Evolutionary conservation across 495 filamentous ascomycete species (phyloP), one percentile per base, ranked within the genome.

Genomic region (Haplographium delicatum): DNA sequence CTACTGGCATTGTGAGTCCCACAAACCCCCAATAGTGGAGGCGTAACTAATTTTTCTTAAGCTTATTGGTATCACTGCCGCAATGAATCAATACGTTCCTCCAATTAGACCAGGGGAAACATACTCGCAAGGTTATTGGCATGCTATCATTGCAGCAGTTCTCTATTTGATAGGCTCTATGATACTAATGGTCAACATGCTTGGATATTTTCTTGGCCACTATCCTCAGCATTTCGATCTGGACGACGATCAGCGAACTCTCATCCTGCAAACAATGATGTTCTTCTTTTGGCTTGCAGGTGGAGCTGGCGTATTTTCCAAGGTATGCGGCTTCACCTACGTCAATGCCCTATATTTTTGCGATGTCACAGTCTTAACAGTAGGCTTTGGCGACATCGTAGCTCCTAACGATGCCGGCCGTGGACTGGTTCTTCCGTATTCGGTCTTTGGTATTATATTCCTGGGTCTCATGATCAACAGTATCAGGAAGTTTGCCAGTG

Each of bases 211-310:
- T 52, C 66, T 85, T 1, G 86, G 86, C 1, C 83, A 86, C 53
- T 91, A 91, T 59, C 83, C 84, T 1, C 82, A 86, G 54, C 79
- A 84, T 58, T 89, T 90, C 56, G 70, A 78, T 8, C 69, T 91
- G 11, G 84, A 84, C 11, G 83, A 88, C 50, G 77, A 84, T 31
- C 86, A 89, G 61, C 73, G 86, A 8, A 88, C 84, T 0, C 65
- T 91, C 19, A 90, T 90, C 75, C 64, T 90, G 5, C 87, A 90
- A 54, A 89, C 85, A 1, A 88, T 88, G 60, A 71, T 73, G 33
- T 85, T 89, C 60, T 75, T 84, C 62, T 67, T 81, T 30, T 90
- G 86, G 63, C 71, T 90, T 4, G 79, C 87, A 4, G 73, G 80
- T 11, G 85, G 86, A 1, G 76, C 85, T 0, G 72, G 70, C 0